A percentile compares a stretch with the other conserved stretches of the same genome.
Conservation (phyloP, 768 basidiomycete species). For the Baorangia bicolor region DNA sequence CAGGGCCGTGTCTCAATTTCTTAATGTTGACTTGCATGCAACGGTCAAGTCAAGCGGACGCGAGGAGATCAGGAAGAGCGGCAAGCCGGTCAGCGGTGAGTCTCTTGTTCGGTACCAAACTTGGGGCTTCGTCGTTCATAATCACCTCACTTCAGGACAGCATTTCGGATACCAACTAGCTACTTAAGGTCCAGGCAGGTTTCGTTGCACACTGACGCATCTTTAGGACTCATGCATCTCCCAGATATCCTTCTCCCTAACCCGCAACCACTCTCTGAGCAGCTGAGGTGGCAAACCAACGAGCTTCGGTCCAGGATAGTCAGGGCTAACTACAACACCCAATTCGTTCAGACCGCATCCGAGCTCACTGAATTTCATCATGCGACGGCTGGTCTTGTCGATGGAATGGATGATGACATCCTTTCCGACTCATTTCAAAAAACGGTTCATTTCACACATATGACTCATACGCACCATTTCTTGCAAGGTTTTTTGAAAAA, state of each 20-base stretch:
- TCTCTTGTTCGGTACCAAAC: neutral
- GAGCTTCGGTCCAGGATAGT: neutral
- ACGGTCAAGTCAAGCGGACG: neutral
- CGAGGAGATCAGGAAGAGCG: neutral
- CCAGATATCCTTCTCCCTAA: conserved; percentile 1
- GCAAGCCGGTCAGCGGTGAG: neutral
- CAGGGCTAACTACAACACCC: neutral
- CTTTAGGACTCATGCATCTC: neutral
- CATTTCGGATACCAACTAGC: neutral
- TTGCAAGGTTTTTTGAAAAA: conserved; percentile 5
- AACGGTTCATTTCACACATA: conserved; percentile 17
- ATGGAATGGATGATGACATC: neutral
- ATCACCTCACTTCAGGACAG: neutral
- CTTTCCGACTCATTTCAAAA: conserved; percentile 9
- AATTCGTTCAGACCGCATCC: conserved; percentile 3
- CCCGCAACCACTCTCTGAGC: neutral
- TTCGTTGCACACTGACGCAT: neutral
- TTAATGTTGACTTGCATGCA: neutral
- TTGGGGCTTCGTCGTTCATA: neutral
- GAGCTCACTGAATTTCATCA: conserved; percentile 7
- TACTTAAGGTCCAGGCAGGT: neutral
- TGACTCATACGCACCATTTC: conserved; percentile 12
- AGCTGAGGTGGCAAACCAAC: neutral
- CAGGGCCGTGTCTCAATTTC: neutral
- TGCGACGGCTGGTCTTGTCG: neutral